A percentile compares a stretch with the other conserved stretches of the same genome.
Conservation (phyloP, 83 land plant genomes). For the Thuja plicata region DNA sequence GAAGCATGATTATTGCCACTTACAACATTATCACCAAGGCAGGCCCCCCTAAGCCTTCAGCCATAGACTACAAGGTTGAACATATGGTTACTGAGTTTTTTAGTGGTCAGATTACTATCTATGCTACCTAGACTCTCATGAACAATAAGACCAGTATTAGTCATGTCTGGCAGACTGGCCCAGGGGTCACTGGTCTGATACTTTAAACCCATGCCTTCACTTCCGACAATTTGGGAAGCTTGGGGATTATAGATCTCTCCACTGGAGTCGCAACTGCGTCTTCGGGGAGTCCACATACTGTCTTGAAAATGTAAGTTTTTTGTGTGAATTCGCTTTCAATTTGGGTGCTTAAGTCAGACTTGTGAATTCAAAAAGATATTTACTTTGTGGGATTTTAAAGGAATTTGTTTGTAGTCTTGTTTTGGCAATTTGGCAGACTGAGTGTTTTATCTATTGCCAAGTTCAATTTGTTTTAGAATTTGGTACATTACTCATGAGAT, state of each 20-base stretch:
- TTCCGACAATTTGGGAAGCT: conserved; percentile 22
- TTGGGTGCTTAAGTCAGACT: too few species aligned
- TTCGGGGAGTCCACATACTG: neutral
- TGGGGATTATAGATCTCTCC: conserved; percentile 24
- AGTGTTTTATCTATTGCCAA: too few species aligned
- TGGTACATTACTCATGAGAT: too few species aligned
- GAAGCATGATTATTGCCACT: conserved; percentile 3
- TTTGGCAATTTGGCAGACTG: too few species aligned
- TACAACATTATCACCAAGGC: conserved; percentile 40
- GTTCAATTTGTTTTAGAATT: too few species aligned
- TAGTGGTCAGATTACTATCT: conserved; percentile 7
- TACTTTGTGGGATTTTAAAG: too few species aligned
- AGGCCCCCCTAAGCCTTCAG: conserved; percentile 17
- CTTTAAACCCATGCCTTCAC: conserved; percentile 21
- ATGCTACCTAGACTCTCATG: neutral
- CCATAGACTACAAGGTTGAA: conserved; percentile 17
- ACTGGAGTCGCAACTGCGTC: conserved; percentile 13
- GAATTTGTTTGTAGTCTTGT: too few species aligned
- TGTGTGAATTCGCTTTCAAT: too few species aligned
- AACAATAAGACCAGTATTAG: conserved; percentile 27
- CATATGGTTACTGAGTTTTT: neutral
- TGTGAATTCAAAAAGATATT: too few species aligned
- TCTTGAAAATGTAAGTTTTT: neutral
- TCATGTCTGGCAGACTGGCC: conserved; percentile 60
- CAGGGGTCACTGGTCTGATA: neutral